phyloP scores from a whole-genome alignment of 192 early-diverging fungal genomes.

The Coemansia sp. region DNA sequence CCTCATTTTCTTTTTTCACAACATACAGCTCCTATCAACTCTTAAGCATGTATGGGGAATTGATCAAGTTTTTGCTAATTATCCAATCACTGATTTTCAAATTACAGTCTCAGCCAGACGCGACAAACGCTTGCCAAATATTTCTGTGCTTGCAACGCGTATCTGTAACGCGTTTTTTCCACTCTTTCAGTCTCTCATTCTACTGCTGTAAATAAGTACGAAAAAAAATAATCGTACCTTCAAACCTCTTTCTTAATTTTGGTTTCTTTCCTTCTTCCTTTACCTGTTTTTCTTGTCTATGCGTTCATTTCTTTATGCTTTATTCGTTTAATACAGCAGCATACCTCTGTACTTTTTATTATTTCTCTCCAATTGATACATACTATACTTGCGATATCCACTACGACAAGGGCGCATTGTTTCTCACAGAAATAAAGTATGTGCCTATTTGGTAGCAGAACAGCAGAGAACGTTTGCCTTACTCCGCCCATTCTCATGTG shows the following conservation, averaged over 20 bases:
- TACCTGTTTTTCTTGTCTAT: background rate
- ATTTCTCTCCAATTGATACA: background rate
- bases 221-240: background rate
- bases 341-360: constrained; percentile 3
- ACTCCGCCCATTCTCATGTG: background rate
- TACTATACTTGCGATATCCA: constrained; percentile 3
- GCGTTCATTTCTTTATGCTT: constrained; percentile 4
- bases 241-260: constrained; percentile 4
- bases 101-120: too few species aligned
- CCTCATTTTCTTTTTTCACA: too few species aligned
- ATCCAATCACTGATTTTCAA: too few species aligned
- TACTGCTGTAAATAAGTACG: too few species aligned
- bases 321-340: constrained; percentile 4
- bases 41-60: too few species aligned
- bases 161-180: background rate
- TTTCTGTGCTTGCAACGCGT: too few species aligned
- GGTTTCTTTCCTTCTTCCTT: background rate
- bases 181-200: too few species aligned
- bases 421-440: background rate
- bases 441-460: background rate
- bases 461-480: background rate
- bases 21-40: too few species aligned
- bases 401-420: constrained; percentile 1
- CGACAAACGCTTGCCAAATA: too few species aligned
- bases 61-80: too few species aligned